phyloP scores from a whole-genome alignment of 2,329 filamentous ascomycete genomes.

The Incumbomyces delicatus region DNA sequence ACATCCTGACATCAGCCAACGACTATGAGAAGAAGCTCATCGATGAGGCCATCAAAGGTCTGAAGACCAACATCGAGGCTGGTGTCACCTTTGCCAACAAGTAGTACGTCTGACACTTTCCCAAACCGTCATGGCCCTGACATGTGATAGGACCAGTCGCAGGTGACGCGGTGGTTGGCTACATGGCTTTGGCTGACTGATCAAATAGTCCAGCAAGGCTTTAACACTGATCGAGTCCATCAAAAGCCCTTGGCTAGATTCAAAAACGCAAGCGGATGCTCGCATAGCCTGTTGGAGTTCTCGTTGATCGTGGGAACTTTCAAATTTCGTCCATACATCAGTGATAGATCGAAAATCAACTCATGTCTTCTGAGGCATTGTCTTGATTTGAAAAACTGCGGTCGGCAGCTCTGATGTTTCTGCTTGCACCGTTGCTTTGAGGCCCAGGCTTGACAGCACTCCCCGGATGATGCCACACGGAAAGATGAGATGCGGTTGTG shows the following conservation, averaged over 20 bases:
- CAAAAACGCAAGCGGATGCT: conserved; percentile 3
- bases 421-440: conserved; percentile 82
- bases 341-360: no score
- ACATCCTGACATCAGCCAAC: conserved; percentile 67
- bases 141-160: not conserved
- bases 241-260: not conserved
- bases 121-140: not conserved
- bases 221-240: not conserved
- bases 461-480: conserved; percentile 88
- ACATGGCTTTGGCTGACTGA: not conserved
- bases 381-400: conserved; percentile 95
- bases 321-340: no score
- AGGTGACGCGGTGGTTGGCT: not conserved
- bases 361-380: conserved; percentile 26
- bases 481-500: conserved; percentile 77
- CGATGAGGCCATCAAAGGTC: conserved; percentile 61
- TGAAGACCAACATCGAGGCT: conserved; percentile 91
- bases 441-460: conserved; percentile 82
- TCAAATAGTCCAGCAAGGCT: not conserved
- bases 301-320: no score
- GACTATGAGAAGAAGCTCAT: conserved; percentile 85
- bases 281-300: not conserved
- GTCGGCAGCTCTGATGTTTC: conserved; percentile 78
- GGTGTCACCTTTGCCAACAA: conserved; percentile 82
- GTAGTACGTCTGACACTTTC: not conserved